Percentiles rank a stretch among this genome's conserved stretches.
phyloP scores from a whole-genome alignment of 805 yeast species.

The Nakazawaea holstii region DNA sequence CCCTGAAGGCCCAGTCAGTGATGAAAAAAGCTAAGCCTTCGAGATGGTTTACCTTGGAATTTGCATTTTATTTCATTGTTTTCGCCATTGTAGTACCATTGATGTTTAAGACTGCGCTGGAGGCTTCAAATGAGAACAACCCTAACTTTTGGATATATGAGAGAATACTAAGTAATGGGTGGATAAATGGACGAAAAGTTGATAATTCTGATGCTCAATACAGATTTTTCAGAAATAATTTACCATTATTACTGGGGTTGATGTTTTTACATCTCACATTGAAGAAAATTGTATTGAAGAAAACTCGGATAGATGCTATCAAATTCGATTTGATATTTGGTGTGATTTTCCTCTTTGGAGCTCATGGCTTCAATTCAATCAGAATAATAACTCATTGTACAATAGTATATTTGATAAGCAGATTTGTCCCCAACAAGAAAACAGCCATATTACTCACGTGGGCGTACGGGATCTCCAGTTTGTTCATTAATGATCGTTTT shows the following conservation, averaged over 20 bases:
- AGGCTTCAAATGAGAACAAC: constrained; percentile 69
- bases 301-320: constrained; percentile 27
- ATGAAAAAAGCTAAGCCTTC: constrained; percentile 32
- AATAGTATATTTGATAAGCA: constrained; percentile 47
- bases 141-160: constrained; percentile 65
- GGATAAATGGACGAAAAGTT: constrained; percentile 86
- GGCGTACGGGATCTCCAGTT: constrained; percentile 72
- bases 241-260: constrained; percentile 54
- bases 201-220: constrained; percentile 93
- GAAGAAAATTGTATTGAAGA: constrained; percentile 33
- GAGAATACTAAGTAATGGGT: constrained; percentile 66
- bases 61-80: constrained; percentile 56
- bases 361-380: constrained; percentile 75
- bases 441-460: constrained; percentile 49
- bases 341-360: constrained; percentile 54
- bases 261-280: constrained; percentile 47
- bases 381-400: constrained; percentile 56
- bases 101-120: constrained; percentile 78
- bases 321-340: constrained; percentile 76
- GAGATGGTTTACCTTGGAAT: constrained; percentile 76
- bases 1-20: constrained; percentile 24
- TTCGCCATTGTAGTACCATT: constrained; percentile 72
- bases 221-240: constrained; percentile 77
- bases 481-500: constrained; percentile 71
- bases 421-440: constrained; percentile 26